Evolutionary conservation across 345 rosid species (phyloP).

Genomic region (Melastoma malabathricum): DNA sequence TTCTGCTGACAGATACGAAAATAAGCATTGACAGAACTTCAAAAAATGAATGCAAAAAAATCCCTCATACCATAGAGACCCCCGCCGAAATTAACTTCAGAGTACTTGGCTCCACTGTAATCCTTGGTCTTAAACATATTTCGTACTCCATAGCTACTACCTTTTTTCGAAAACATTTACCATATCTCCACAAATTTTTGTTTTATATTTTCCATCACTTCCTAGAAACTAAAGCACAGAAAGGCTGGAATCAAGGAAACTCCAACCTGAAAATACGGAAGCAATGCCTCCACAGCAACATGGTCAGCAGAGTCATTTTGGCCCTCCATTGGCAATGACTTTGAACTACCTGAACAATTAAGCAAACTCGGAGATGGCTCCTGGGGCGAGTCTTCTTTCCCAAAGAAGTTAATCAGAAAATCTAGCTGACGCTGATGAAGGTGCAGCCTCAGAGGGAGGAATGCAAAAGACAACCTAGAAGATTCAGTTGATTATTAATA

Average conservation of each 20-base stretch:
- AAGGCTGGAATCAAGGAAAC: constrained; percentile 5
- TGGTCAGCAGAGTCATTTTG: constrained; percentile 22
- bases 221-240: background rate
- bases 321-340: constrained; percentile 10
- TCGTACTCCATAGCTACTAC: too few relatives aligned
- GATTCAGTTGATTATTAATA: constrained; percentile 7
- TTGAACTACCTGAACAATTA: constrained; percentile 28
- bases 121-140: too few relatives aligned
- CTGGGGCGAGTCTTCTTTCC: constrained; percentile 30
- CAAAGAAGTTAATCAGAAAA: constrained; percentile 73
- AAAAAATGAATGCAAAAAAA: too few relatives aligned
- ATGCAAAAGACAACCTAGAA: constrained; percentile 55
- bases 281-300: constrained; percentile 73
- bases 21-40: too few relatives aligned
- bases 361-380: constrained; percentile 27
- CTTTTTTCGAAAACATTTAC: too few relatives aligned
- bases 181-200: too few relatives aligned
- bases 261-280: constrained; percentile 92
- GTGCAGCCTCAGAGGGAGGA: constrained; percentile 75
- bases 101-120: too few relatives aligned
- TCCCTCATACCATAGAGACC: too few relatives aligned
- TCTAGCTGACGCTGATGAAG: constrained; percentile 94
- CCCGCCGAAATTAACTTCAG: too few relatives aligned
- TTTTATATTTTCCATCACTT: too few relatives aligned
- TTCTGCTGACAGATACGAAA: too few relatives aligned